Conservation (phyloP, 306 rosid genomes). For the Benincasa hispida region DNA sequence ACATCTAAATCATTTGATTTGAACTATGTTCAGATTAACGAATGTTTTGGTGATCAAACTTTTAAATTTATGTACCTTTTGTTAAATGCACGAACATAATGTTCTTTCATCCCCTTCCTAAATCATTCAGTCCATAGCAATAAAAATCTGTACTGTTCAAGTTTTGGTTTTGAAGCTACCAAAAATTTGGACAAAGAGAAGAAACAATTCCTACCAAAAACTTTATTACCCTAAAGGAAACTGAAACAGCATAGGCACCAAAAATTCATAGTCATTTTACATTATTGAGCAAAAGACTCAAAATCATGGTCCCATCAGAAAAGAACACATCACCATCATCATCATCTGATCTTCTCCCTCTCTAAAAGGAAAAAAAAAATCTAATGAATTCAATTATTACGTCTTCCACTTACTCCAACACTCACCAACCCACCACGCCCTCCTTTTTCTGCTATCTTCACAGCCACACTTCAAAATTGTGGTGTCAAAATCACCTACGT, state of each 20-base stretch:
- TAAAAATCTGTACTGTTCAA: background rate
- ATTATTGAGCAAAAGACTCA: background rate
- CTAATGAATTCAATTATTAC: constrained; percentile 5
- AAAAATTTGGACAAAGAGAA: background rate
- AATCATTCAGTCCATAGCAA: background rate
- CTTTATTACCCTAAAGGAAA: constrained; percentile 1
- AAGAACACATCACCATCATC: background rate
- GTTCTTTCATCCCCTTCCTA: background rate
- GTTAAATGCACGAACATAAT: too few relatives aligned
- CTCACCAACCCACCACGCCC: background rate
- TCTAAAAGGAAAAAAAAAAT: background rate
- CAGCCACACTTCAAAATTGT: background rate
- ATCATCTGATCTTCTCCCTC: background rate
- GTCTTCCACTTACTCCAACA: background rate
- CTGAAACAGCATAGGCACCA: background rate
- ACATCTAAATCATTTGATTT: too few relatives aligned
- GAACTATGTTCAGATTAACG: too few relatives aligned
- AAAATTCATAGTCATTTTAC: background rate
- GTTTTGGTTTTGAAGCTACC: background rate
- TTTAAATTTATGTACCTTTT: too few relatives aligned
- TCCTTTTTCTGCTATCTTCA: background rate
- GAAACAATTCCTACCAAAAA: background rate
- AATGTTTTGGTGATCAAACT: too few relatives aligned
- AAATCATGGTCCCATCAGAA: background rate
- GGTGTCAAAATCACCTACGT: constrained; percentile 2